phyloP scores from a whole-genome alignment of 805 yeast genomes.

The Lipomyces oligophaga region DNA sequence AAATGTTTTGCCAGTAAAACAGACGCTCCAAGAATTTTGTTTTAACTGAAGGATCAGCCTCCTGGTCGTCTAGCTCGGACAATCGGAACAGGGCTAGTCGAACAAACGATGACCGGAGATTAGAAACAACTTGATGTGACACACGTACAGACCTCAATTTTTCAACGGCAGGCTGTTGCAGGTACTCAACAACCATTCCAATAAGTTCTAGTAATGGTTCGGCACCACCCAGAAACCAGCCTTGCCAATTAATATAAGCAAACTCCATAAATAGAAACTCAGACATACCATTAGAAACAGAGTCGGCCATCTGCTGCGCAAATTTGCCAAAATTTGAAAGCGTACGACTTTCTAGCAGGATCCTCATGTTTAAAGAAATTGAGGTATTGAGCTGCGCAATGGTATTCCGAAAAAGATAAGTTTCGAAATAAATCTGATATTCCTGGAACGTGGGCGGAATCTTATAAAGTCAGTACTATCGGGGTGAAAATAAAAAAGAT shows the following conservation, averaged over 20 bases:
- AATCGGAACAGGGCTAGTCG: conserved; percentile 21
- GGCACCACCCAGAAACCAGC: conserved; percentile 29
- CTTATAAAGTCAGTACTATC: not conserved
- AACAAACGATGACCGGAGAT: conserved; percentile 21
- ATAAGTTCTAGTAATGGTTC: conserved; percentile 28
- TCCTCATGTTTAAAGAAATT: conserved; percentile 18
- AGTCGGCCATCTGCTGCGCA: conserved; percentile 21
- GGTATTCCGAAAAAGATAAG: conserved; percentile 28
- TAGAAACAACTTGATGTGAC: conserved; percentile 12
- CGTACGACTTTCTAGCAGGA: conserved; percentile 22
- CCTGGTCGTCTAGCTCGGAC: conserved; percentile 22
- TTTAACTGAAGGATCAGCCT: conserved; percentile 15
- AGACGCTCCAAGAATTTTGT: conserved; percentile 20
- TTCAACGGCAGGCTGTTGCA: conserved; percentile 24
- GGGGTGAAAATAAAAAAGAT: not conserved
- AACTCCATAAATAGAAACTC: not conserved
- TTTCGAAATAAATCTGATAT: conserved; percentile 29
- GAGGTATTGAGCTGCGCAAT: conserved; percentile 27
- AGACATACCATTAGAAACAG: conserved; percentile 24
- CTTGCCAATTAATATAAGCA: not conserved
- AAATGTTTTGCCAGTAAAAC: conserved; percentile 29
- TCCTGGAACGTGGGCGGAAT: conserved; percentile 30
- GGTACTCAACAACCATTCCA: conserved; percentile 28
- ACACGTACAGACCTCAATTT: conserved; percentile 21
- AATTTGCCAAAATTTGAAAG: conserved; percentile 25